Base-by-base conservation (phyloP, 2,329 filamentous ascomycete species). In the Clarireedia sp. region DNA sequence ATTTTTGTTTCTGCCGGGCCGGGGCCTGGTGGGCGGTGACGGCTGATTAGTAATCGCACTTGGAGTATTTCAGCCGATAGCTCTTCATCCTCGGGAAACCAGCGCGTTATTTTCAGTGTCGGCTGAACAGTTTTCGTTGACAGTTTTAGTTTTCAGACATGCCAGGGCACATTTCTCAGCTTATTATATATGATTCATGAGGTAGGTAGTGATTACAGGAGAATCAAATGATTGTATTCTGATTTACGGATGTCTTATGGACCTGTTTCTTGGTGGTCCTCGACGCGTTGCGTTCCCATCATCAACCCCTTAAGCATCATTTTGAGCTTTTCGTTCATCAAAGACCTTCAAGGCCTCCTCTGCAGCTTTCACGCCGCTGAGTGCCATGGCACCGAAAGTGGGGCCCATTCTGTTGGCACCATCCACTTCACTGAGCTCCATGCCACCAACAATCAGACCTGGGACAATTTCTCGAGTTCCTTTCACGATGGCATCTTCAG, bases 401-500 rank as follows among this genome's bases (percentile, higher is more conserved):
- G 88, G 88, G 2, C 81, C 50, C 90, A 96, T 96, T 52, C 90
- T 82, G 75, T 95, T 95, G 59, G 89, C 89, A 17, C 90, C 90
- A 67, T 96, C 90, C 33, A 95, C 84, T 73, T 96, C 90, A 57
- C 85, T 89, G 63, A 96, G 76, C 72, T 96, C 90, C 90, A 96
- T 96, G 40, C 90, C 91, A 52, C 90, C 91, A n/a, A 95, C 87
- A 66, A 96, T 90, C 61, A 96, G 76, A 26, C 91, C 90, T 5
- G 89, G 89, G 14, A 90, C 83, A 58, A 96, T 80, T 77, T 96
- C 90, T 59, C 90, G 84, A 6, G 90, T 96, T 63, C 86, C 79
- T 78, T 94, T 95, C 70, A 96, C 90, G 64, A 96, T 96, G 48
- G 90, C 90, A 66, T 96, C 90, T 72, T 96, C 90, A 45, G 90